Evolutionary conservation across 1,284 basidiomycete genomes (phyloP).

Genomic region (Phylloporus sp.): DNA sequence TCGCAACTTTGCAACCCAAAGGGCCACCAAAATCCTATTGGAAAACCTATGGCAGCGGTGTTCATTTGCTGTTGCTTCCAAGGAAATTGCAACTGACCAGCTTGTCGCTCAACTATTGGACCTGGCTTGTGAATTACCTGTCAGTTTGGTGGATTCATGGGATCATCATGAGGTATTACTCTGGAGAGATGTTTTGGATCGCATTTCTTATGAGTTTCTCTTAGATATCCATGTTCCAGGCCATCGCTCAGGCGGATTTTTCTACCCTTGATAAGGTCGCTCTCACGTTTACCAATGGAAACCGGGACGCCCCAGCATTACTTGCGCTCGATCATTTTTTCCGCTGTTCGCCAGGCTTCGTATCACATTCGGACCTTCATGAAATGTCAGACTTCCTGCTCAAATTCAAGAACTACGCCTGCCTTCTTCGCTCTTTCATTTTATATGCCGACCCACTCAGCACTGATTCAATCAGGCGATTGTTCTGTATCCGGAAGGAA

Average conservation of each 20-base stretch:
- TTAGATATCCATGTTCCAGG: slow-evolving; percentile 35
- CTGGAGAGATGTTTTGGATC: not conserved
- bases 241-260: slow-evolving; percentile 26
- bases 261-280: slow-evolving; percentile 20
- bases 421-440: slow-evolving; percentile 43
- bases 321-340: slow-evolving; percentile 40
- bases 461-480: slow-evolving; percentile 32
- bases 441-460: slow-evolving; percentile 38
- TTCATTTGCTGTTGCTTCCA: slow-evolving; percentile 32
- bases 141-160: slow-evolving; percentile 17
- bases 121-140: slow-evolving; percentile 28
- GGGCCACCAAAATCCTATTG: slow-evolving; percentile 40
- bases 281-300: slow-evolving; percentile 16
- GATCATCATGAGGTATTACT: slow-evolving; percentile 26
- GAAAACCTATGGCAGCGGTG: slow-evolving; percentile 34
- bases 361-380: slow-evolving; percentile 10
- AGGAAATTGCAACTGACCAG: slow-evolving; percentile 14
- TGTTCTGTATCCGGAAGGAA: slow-evolving; percentile 50
- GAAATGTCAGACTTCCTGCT: slow-evolving; percentile 44
- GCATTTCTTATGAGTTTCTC: not conserved
- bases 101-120: slow-evolving; percentile 21
- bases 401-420: slow-evolving; percentile 48
- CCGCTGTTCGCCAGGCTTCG: slow-evolving; percentile 12
- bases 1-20: slow-evolving; percentile 33
- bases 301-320: slow-evolving; percentile 21